A percentile compares a stretch with the other conserved stretches of the same genome.
Conservation (phyloP, 2,329 filamentous ascomycete species). For the Diaporthe sp. region DNA sequence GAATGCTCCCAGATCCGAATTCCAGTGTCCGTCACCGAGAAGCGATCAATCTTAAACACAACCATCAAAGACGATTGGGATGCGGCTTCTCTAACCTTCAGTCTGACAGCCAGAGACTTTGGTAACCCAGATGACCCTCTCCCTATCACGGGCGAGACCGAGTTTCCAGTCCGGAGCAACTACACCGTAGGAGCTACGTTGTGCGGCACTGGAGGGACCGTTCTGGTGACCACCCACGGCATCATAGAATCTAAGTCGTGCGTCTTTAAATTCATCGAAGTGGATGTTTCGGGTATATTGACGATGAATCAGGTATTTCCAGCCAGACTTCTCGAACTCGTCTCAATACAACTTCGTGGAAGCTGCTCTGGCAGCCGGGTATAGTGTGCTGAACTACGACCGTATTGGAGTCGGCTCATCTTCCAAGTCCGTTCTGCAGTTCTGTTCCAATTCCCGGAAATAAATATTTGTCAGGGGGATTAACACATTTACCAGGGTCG, state of each 20-base stretch:
- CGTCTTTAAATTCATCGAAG: neutral
- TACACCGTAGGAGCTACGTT: slow-evolving; percentile 48
- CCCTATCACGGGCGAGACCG: slow-evolving; percentile 44
- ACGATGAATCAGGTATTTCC: slow-evolving; percentile 45
- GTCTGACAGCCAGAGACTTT: slow-evolving; percentile 48
- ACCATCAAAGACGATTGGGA: slow-evolving; percentile 49
- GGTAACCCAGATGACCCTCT: slow-evolving; percentile 43
- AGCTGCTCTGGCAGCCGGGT: slow-evolving; percentile 47
- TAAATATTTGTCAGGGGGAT: neutral
- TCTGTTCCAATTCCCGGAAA: neutral
- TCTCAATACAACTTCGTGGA: slow-evolving; percentile 47
- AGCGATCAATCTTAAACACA: slow-evolving; percentile 46
- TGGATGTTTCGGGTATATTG: neutral
- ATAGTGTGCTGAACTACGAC: slow-evolving; percentile 50
- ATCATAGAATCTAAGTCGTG: slow-evolving; percentile 50
- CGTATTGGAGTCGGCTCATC: slow-evolving; percentile 51
- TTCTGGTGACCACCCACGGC: slow-evolving; percentile 47
- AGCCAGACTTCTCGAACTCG: slow-evolving; percentile 43
- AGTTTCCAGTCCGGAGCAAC: slow-evolving; percentile 44
- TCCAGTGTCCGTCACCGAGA: slow-evolving; percentile 47
- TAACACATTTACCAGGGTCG: slow-evolving; percentile 40
- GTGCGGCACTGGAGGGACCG: slow-evolving; percentile 47
- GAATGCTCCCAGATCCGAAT: slow-evolving; percentile 41
- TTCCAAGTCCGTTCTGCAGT: slow-evolving; percentile 44
- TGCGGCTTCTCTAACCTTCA: slow-evolving; percentile 46